Conservation (phyloP, 768 basidiomycete species). For the Boletus edulis region DNA sequence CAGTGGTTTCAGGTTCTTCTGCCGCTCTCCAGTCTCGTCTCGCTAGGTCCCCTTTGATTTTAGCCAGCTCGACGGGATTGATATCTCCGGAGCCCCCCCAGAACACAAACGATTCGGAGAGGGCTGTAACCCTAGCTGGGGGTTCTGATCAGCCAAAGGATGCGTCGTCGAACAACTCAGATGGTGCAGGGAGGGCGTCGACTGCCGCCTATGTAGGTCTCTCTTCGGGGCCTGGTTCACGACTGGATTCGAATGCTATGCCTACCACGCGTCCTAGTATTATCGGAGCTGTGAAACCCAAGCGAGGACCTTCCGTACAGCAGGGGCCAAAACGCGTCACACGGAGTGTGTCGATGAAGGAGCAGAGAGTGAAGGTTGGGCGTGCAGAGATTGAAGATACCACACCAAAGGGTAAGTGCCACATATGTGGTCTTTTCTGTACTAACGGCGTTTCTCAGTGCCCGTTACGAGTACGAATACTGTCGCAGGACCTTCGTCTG, state of each 20-base stretch:
- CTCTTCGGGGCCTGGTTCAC: neutral
- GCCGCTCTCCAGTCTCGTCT: slow-evolving; percentile 1
- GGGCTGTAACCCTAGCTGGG: neutral
- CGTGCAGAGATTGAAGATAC: neutral
- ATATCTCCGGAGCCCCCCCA: slow-evolving; percentile 1
- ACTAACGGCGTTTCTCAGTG: slow-evolving; percentile 6
- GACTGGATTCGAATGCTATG: neutral
- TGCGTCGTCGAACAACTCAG: neutral
- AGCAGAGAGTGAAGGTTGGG: slow-evolving; percentile 7
- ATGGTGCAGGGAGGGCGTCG: neutral
- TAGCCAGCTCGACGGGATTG: neutral
- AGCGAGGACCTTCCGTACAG: slow-evolving; percentile 9
- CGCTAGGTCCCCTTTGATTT: neutral
- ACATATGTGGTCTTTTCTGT: neutral
- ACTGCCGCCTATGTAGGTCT: neutral
- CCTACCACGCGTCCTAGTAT: neutral
- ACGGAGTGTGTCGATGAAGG: slow-evolving; percentile 29
- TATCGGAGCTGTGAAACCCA: slow-evolving; percentile 16
- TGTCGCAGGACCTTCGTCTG: neutral
- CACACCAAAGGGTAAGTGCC: slow-evolving; percentile 1
- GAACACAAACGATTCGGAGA: neutral
- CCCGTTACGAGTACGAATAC: neutral
- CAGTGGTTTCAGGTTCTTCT: neutral
- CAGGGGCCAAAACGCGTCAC: slow-evolving; percentile 23
- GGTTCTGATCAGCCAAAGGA: neutral